These are phyloP conservation scores for Aspergillus incahuasiensis DNA, from an alignment of 495 filamentous ascomycete species.

Conservation along the genomic window DNA sequence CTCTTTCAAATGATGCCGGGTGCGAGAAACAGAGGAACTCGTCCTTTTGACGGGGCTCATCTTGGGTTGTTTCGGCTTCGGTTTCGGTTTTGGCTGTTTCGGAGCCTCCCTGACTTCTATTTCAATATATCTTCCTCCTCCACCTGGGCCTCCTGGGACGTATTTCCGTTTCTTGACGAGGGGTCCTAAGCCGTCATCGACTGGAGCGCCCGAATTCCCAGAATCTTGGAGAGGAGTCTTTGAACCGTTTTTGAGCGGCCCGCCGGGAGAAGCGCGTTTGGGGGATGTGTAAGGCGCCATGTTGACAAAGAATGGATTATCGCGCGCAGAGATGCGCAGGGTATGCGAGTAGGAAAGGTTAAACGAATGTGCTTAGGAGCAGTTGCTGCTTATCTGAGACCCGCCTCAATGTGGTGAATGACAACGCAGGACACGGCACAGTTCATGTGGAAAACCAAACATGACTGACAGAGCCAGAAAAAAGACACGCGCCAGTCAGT, in stretches of 20 bases:
- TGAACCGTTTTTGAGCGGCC: slow-evolving; percentile 29
- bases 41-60: slow-evolving; percentile 19
- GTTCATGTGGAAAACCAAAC: slow-evolving; percentile 2
- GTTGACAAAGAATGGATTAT: not conserved
- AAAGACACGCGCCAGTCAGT: not conserved
- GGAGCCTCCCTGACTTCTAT: slow-evolving; percentile 43
- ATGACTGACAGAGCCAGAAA: slow-evolving; percentile 10
- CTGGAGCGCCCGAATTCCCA: slow-evolving; percentile 28
- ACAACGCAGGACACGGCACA: slow-evolving; percentile 2
- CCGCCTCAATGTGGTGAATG: slow-evolving; percentile 8
- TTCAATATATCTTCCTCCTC: slow-evolving; percentile 71
- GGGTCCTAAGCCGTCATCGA: slow-evolving; percentile 34
- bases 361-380: not conserved
- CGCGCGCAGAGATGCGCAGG: not conserved
- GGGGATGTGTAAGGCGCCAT: slow-evolving; percentile 34
- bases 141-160: slow-evolving; percentile 75
- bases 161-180: slow-evolving; percentile 57
- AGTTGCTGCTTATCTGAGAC: slow-evolving; percentile 1
- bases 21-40: slow-evolving; percentile 26
- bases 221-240: slow-evolving; percentile 33
- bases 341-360: not conserved
- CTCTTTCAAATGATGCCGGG: slow-evolving; percentile 24
- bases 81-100: slow-evolving; percentile 14
- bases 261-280: slow-evolving; percentile 27
- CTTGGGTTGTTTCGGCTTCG: slow-evolving; percentile 17